Percentiles rank a stretch among this genome's conserved stretches.
These are phyloP conservation scores for Sarcodon sp. DNA, from an alignment of 768 basidiomycete genomes.

Conservation along the genomic window DNA sequence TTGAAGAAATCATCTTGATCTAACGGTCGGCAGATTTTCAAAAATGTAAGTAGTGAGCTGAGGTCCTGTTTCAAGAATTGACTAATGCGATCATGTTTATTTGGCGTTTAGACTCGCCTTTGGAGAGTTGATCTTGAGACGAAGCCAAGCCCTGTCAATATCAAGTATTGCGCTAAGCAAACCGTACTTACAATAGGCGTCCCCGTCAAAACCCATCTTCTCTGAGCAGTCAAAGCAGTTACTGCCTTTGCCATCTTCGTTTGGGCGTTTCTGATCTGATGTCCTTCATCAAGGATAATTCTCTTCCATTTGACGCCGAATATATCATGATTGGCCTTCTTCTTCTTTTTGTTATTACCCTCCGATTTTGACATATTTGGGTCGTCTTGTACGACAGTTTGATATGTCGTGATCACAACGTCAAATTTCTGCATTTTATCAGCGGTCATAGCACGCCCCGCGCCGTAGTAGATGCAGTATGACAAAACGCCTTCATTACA, in stretches of 20 bases:
- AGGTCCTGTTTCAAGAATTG: constrained; percentile 44
- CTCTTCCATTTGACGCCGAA: constrained; percentile 80
- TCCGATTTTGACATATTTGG: constrained; percentile 12
- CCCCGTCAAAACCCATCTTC: constrained; percentile 72
- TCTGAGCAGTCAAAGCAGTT: constrained; percentile 47
- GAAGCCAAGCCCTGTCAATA: neutral
- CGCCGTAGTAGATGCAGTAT: constrained; percentile 59
- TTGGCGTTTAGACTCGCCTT: constrained; percentile 23
- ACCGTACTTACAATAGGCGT: constrained; percentile 70
- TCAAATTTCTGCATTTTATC: constrained; percentile 56
- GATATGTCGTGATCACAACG: constrained; percentile 77
- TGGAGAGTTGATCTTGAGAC: constrained; percentile 65
- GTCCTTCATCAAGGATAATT: constrained; percentile 82
- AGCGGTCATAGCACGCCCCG: constrained; percentile 43
- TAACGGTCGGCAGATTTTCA: constrained; percentile 75
- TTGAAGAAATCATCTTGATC: constrained; percentile 79
- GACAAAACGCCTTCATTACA: constrained; percentile 38
- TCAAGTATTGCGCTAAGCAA: neutral
- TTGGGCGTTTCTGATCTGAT: constrained; percentile 74
- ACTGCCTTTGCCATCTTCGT: constrained; percentile 75
- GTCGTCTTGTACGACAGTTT: constrained; percentile 50
- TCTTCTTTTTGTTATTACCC: constrained; percentile 43
- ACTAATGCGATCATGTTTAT: neutral
- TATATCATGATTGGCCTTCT: constrained; percentile 42
- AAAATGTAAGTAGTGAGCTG: constrained; percentile 75